phyloP scores from a whole-genome alignment of 208 protist species.

The Trypanosoma vivax region DNA sequence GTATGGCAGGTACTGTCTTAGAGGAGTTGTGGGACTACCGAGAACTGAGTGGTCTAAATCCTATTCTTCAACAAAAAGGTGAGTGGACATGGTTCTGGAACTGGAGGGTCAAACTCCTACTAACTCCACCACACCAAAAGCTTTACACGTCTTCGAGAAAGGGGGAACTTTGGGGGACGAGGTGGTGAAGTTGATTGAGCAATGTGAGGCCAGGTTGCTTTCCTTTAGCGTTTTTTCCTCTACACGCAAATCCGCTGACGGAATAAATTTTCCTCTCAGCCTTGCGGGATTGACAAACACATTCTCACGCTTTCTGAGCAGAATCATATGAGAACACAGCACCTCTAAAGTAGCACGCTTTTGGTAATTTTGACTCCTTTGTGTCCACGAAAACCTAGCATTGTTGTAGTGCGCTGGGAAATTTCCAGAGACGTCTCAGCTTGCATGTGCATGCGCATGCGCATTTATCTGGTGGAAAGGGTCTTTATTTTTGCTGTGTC shows the following conservation, averaged over 20 bases:
- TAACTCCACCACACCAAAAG: too few species aligned
- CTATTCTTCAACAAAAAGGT: too few species aligned
- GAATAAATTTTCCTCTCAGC: constrained; percentile 59
- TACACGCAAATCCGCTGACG: constrained; percentile 22
- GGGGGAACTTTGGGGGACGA: too few species aligned
- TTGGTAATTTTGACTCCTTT: constrained; percentile 49
- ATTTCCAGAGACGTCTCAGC: constrained; percentile 53
- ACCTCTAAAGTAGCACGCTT: constrained; percentile 36
- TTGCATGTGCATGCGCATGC: constrained; percentile 56
- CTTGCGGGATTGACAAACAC: constrained; percentile 57
- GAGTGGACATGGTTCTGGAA: too few species aligned
- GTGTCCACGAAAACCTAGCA: constrained; percentile 31
- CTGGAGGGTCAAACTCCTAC: too few species aligned
- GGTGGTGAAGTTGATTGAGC: too few species aligned
- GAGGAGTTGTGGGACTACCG: too few species aligned
- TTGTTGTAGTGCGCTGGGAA: constrained; percentile 44
- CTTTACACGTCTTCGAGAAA: too few species aligned
- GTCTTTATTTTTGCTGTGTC: constrained; percentile 56
- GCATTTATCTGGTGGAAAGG: constrained; percentile 50
- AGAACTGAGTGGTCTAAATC: too few species aligned
- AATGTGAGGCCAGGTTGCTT: neutral
- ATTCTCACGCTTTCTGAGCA: constrained; percentile 38
- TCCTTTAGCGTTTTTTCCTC: constrained; percentile 8
- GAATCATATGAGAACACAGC: constrained; percentile 25
- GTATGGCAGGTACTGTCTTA: too few species aligned